These are phyloP conservation scores for Bruguiera parviflora DNA, from an alignment of 345 rosid species.

Conservation along the genomic window DNA sequence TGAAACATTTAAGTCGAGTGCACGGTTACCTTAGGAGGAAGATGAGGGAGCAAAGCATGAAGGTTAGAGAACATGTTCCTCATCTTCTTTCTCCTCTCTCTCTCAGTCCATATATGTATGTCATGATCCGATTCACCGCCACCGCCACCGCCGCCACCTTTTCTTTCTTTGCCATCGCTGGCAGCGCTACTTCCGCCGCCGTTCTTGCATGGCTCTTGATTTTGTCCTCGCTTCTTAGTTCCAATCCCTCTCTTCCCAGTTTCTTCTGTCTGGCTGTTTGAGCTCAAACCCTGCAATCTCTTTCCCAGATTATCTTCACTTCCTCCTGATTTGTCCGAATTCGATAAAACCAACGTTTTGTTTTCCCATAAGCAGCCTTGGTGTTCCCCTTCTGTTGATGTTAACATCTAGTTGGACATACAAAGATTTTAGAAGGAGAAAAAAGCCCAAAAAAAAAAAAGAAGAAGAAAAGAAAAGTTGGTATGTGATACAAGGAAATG, in stretches of 20 bases:
- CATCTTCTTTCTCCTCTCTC: slow-evolving; percentile 85
- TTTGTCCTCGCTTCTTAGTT: background rate
- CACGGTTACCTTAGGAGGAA: slow-evolving; percentile 60
- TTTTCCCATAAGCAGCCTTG: slow-evolving; percentile 32
- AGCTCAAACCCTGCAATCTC: slow-evolving; percentile 6
- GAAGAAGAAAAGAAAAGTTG: background rate
- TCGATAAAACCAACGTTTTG: slow-evolving; percentile 33
- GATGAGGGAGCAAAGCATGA: slow-evolving; percentile 73
- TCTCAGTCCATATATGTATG: slow-evolving; percentile 67
- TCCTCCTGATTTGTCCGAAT: slow-evolving; percentile 34
- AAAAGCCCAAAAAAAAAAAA: too few species aligned
- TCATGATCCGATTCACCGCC: slow-evolving; percentile 44
- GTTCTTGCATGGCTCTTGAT: background rate
- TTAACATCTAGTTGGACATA: background rate
- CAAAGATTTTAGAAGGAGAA: background rate
- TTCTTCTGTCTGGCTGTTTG: background rate
- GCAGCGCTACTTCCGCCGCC: slow-evolving; percentile 10
- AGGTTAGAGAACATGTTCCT: slow-evolving; percentile 64
- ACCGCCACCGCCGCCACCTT: slow-evolving; percentile 11
- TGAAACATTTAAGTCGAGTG: background rate
- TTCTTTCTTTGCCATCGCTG: slow-evolving; percentile 16
- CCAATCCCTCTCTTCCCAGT: background rate
- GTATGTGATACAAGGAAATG: background rate
- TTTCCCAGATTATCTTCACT: slow-evolving; percentile 2
- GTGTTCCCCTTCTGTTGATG: slow-evolving; percentile 19